Percentiles rank a stretch among this genome's conserved stretches.
These are phyloP conservation scores for Dendrobium catenatum DNA, from an alignment of 106 monocot genomes.

Conservation along the genomic window DNA sequence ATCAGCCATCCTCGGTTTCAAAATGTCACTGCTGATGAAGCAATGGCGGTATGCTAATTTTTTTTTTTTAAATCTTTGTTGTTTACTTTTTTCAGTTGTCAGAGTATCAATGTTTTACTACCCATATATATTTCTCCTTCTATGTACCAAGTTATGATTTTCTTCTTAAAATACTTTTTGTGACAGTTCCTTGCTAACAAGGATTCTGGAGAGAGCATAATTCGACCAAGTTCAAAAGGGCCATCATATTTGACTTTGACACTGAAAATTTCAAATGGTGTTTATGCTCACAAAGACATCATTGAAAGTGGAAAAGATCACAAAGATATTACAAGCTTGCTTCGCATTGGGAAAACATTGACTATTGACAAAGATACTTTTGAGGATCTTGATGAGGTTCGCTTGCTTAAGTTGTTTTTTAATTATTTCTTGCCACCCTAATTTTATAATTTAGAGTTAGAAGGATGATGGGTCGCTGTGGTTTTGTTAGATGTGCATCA, in stretches of 20 bases:
- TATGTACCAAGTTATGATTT: neutral
- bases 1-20: slow-evolving; percentile 94
- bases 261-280: slow-evolving; percentile 83
- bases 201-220: slow-evolving; percentile 84
- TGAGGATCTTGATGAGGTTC: slow-evolving; percentile 98
- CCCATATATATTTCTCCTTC: neutral
- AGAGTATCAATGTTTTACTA: neutral
- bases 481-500: neutral
- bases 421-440: neutral
- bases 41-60: slow-evolving; percentile 49
- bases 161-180: slow-evolving; percentile 2
- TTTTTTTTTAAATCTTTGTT: neutral
- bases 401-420: neutral
- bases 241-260: slow-evolving; percentile 90
- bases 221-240: slow-evolving; percentile 86
- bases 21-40: slow-evolving; percentile 85
- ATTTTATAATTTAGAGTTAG: neutral
- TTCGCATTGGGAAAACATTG: slow-evolving; percentile 89
- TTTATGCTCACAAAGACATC: slow-evolving; percentile 96
- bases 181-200: slow-evolving; percentile 83
- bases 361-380: slow-evolving; percentile 79
- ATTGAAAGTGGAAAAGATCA: slow-evolving; percentile 88
- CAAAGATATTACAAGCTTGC: slow-evolving; percentile 92
- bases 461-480: neutral
- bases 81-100: neutral